These are phyloP conservation scores for Lactifluus subvellereus DNA, from an alignment of 768 basidiomycete species.

Conservation along the genomic window DNA sequence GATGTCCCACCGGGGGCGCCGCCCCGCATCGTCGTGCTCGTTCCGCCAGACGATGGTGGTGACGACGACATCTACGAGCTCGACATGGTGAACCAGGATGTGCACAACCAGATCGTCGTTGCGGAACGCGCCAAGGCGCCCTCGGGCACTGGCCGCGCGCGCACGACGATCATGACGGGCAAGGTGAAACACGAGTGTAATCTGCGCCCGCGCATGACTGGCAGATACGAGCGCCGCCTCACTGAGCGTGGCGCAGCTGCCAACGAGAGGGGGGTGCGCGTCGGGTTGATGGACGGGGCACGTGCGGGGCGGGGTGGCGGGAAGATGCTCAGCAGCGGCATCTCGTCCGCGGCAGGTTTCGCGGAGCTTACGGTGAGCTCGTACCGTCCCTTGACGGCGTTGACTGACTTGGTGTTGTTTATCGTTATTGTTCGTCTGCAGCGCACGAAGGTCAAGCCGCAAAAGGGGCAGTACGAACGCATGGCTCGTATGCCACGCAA, in stretches of 20 bases:
- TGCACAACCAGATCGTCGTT: conserved; percentile 82
- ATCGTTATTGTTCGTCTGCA: conserved; percentile 25
- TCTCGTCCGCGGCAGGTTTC: conserved; percentile 57
- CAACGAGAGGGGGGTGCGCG: conserved; percentile 60
- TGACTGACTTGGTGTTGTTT: not conserved
- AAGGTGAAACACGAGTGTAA: conserved; percentile 79
- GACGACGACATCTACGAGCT: conserved; percentile 70
- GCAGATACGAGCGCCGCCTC: conserved; percentile 67
- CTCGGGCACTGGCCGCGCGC: conserved; percentile 46
- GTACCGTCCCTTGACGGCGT: not conserved
- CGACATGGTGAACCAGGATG: conserved; percentile 78
- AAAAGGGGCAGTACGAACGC: conserved; percentile 74
- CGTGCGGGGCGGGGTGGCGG: conserved; percentile 66
- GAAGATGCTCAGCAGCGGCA: conserved; percentile 74
- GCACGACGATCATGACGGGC: conserved; percentile 74
- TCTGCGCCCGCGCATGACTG: conserved; percentile 61
- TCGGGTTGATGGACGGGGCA: conserved; percentile 69
- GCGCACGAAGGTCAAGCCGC: conserved; percentile 62
- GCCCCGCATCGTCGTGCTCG: conserved; percentile 59
- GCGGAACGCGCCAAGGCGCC: conserved; percentile 74
- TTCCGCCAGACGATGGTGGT: conserved; percentile 52
- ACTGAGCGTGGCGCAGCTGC: conserved; percentile 58
- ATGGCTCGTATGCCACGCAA: conserved; percentile 89
- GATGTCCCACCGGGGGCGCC: conserved; percentile 36
- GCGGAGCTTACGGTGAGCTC: conserved; percentile 56